Base-by-base conservation (phyloP, 2,329 filamentous ascomycete species). In the Pseudogymnoascus sp. region DNA sequence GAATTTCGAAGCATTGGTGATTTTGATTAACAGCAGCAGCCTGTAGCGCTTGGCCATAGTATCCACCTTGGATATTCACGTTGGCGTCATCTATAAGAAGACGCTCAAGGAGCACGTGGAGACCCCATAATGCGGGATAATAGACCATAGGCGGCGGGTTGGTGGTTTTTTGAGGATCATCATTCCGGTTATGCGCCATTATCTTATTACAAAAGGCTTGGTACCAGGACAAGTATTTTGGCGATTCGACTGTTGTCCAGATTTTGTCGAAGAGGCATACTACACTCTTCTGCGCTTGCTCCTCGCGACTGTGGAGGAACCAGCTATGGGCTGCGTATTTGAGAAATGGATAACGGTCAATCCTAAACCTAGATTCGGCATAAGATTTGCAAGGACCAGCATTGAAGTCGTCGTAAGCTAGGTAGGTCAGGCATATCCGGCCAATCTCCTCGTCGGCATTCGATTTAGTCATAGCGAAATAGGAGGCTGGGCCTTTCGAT, bases 21-120 rank as follows among this genome's bases (percentile, higher is more conserved):
- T 49, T 49, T 49, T 28, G 21, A 28, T n/a, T 28, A n/a, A 28
- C 5, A 49, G 12, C 11, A 49, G 59, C 59, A 49, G 37, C 35
- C 28, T 61, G 59, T 49, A 61, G 11, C 12, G 59, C 35, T 11
- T 37, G 35, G 12, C 59, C 59, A 11, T 49, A 61, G 28, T 61
- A 61, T 37, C 40, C 35, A 11, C 59, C 59, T 25, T 23, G 21
- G 1, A 31, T 25, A 28, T 61, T 49, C 7, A 49, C 43, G 28
- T 49, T 8, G 21, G 21, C 23, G 3, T n/a, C 43, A n/a, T n/a
- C 12, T 49, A 28, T 9, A 28, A 49, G 43, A 28, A 49, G 43
- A 28, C 23, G 21, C 21, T n/a, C 6, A 49, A 49, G 43, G 4
- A 49, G 43, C 3, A 28, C 23, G 12, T 49, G 21, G 23, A 49